A percentile compares a stretch with the other conserved stretches of the same genome.
Evolutionary conservation across 1,284 basidiomycete species (phyloP).

Genomic region (Puccinia novopanici): DNA sequence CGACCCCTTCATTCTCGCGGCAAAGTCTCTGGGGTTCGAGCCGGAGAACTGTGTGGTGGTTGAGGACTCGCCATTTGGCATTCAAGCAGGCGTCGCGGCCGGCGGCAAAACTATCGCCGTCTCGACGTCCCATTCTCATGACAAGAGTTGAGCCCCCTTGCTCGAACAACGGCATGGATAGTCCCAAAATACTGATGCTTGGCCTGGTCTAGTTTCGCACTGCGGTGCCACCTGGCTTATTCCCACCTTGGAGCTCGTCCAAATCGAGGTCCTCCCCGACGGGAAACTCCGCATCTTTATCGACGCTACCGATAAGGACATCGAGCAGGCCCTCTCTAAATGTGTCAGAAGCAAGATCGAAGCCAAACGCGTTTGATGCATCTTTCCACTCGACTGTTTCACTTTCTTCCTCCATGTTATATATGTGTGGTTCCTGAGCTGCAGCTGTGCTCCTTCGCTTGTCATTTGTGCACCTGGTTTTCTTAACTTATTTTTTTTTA

Average conservation of each 20-base stretch:
- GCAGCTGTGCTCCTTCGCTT: too few relatives aligned
- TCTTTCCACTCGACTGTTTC: too few relatives aligned
- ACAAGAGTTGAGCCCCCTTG: constrained; percentile 50
- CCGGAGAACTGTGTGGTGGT: constrained; percentile 67
- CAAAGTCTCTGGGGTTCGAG: constrained; percentile 69
- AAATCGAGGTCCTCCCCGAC: constrained; percentile 22
- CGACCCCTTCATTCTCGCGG: constrained; percentile 74
- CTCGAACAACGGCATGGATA: too few relatives aligned
- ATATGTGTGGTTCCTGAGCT: too few relatives aligned
- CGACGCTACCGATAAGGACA: constrained; percentile 23
- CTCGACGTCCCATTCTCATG: constrained; percentile 64
- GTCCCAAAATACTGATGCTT: too few relatives aligned
- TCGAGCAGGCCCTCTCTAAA: constrained; percentile 37
- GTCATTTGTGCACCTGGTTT: too few relatives aligned
- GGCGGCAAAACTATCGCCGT: constrained; percentile 75
- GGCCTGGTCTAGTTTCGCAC: too few relatives aligned
- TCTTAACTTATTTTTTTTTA: too few relatives aligned
- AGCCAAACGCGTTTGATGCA: constrained; percentile 28
- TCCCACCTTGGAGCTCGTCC: constrained; percentile 39
- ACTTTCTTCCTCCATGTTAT: not conserved
- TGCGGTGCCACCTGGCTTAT: constrained; percentile 47
- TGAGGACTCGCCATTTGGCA: constrained; percentile 60
- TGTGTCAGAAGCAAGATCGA: constrained; percentile 32
- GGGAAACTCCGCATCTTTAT: constrained; percentile 34
- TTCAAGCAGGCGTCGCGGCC: constrained; percentile 70